These are phyloP conservation scores for Santalum album DNA, from an alignment of 164 flowering plant species.

Conservation along the genomic window DNA sequence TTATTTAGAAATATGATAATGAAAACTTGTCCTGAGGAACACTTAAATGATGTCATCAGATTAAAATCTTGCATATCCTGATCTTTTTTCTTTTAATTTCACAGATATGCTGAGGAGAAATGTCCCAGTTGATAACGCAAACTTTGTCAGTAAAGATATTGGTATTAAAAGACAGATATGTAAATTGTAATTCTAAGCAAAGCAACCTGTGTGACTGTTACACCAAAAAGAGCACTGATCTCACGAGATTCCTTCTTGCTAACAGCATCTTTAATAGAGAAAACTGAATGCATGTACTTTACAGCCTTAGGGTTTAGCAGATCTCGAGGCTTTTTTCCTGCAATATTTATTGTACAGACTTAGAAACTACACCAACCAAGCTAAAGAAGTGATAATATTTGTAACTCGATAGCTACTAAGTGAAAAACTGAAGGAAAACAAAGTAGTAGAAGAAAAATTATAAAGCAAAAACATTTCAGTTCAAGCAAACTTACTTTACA, in stretches of 20 bases:
- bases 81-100: no score
- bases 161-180: background rate
- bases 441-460: no score
- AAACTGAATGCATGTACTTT: conserved; percentile 79
- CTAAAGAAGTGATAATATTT: background rate
- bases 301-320: conserved; percentile 87
- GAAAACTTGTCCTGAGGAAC: no score
- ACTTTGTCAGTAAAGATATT: no score
- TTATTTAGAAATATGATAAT: no score
- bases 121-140: no score
- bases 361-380: background rate
- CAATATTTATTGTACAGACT: conserved; percentile 2
- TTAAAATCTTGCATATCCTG: no score
- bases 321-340: conserved; percentile 98
- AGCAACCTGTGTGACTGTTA: conserved; percentile 78
- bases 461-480: no score
- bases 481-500: no score
- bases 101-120: no score
- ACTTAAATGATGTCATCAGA: no score
- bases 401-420: background rate
- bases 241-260: conserved; percentile 93
- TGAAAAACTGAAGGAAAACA: background rate
- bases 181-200: background rate
- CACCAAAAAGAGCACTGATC: conserved; percentile 85
- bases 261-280: conserved; percentile 80